These are phyloP conservation scores for Wallacemonas sp. DNA, from an alignment of 208 protist species.

Conservation along the genomic window DNA sequence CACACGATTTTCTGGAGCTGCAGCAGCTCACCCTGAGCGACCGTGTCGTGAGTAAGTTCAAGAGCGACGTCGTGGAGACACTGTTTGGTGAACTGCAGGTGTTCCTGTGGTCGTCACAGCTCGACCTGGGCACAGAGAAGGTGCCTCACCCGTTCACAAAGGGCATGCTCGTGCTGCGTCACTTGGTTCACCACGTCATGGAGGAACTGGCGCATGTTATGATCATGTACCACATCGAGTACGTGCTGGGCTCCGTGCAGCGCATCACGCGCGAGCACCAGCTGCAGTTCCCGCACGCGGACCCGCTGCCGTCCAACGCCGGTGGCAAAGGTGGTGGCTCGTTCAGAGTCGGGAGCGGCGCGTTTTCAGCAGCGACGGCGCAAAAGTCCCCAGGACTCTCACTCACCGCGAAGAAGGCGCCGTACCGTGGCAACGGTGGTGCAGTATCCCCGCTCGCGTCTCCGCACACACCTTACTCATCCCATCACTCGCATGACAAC, in stretches of 20 bases:
- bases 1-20: conserved; percentile 83
- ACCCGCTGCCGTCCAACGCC: conserved; percentile 18
- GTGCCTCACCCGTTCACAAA: conserved; percentile 55
- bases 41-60: conserved; percentile 90
- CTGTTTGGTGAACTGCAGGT: conserved; percentile 89
- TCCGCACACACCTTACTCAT: neutral
- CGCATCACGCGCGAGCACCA: conserved; percentile 76
- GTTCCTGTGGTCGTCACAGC: conserved; percentile 75
- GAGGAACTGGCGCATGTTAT: conserved; percentile 84
- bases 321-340: neutral
- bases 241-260: conserved; percentile 57
- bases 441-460: neutral
- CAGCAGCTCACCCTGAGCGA: conserved; percentile 70
- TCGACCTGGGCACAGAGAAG: conserved; percentile 44
- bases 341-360: no score
- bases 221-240: conserved; percentile 80
- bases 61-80: conserved; percentile 89
- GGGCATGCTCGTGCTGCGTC: conserved; percentile 65
- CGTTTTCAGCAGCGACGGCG: no score
- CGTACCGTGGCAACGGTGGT: neutral
- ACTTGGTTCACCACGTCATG: conserved; percentile 77
- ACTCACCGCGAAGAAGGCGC: neutral
- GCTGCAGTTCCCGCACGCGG: conserved; percentile 64
- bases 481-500: neutral
- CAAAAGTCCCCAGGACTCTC: neutral